Conservation (phyloP, 495 filamentous ascomycete species). For the Penicillium psychrofluorescens region DNA sequence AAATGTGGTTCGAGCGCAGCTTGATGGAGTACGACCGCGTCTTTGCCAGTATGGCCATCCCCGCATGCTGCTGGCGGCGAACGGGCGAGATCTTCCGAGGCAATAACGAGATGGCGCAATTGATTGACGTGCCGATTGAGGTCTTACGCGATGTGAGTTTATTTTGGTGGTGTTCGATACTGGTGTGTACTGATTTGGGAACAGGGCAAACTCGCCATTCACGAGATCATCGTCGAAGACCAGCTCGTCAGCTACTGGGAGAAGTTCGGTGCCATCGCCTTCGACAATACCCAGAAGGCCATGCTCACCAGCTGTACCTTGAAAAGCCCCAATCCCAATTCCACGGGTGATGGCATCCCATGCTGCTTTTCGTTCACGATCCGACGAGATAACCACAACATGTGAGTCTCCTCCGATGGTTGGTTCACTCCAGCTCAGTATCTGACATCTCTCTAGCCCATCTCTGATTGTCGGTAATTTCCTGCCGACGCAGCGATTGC, state of each 20-base stretch:
- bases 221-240: slow-evolving; percentile 91
- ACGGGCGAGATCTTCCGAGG: slow-evolving; percentile 97
- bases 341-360: slow-evolving; percentile 64
- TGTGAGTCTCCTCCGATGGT: slow-evolving; percentile 56
- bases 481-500: slow-evolving; percentile 50
- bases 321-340: slow-evolving; percentile 73
- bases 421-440: not conserved
- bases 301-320: slow-evolving; percentile 91
- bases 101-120: slow-evolving; percentile 97
- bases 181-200: slow-evolving; percentile 1
- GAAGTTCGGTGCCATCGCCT: slow-evolving; percentile 97
- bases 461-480: slow-evolving; percentile 96
- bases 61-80: slow-evolving; percentile 93
- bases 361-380: slow-evolving; percentile 99
- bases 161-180: not conserved
- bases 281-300: slow-evolving; percentile 91
- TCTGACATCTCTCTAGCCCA: slow-evolving; percentile 50
- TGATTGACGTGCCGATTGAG: slow-evolving; percentile 90
- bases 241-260: slow-evolving; percentile 98
- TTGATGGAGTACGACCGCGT: slow-evolving; percentile 97
- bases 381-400: slow-evolving; percentile 86
- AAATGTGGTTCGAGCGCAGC: slow-evolving; percentile 97
- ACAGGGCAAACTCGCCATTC: slow-evolving; percentile 88
- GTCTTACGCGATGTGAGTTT: slow-evolving; percentile 76
- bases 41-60: slow-evolving; percentile 98